phyloP scores from a whole-genome alignment of 495 filamentous ascomycete species.

The Podospora fimiseda region DNA sequence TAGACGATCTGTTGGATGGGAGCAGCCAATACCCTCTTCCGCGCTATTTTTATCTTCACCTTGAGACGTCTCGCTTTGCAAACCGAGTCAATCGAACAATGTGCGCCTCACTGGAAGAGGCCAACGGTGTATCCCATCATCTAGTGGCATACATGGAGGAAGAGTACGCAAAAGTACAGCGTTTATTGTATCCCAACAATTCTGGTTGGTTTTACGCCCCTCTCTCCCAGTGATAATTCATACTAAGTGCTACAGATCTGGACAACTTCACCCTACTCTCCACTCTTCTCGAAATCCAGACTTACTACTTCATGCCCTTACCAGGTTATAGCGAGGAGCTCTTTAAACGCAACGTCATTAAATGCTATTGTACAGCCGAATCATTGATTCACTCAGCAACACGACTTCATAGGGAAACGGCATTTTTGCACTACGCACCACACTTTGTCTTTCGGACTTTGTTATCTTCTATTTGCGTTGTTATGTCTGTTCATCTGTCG shows the following conservation, averaged over 20 bases:
- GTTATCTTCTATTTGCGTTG: slow-evolving; percentile 29
- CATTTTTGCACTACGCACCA: slow-evolving; percentile 34
- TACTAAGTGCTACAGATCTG: slow-evolving; percentile 22
- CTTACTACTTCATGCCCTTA: slow-evolving; percentile 40
- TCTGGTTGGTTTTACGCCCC: slow-evolving; percentile 21
- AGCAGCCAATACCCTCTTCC: slow-evolving; percentile 30
- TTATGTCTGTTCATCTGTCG: slow-evolving; percentile 35
- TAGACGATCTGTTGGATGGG: slow-evolving; percentile 35
- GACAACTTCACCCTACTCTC: slow-evolving; percentile 37
- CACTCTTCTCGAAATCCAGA: slow-evolving; percentile 39
- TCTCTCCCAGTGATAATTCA: background rate
- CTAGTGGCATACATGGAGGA: slow-evolving; percentile 38
- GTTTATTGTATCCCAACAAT: slow-evolving; percentile 34
- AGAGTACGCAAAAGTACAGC: slow-evolving; percentile 35
- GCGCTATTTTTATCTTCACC: slow-evolving; percentile 32
- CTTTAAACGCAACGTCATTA: slow-evolving; percentile 36
- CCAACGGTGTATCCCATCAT: slow-evolving; percentile 34
- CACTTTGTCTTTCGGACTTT: slow-evolving; percentile 38
- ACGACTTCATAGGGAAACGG: slow-evolving; percentile 24
- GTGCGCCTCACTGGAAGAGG: slow-evolving; percentile 34
- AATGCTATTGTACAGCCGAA: slow-evolving; percentile 35
- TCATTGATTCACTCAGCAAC: slow-evolving; percentile 26
- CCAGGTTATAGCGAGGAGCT: slow-evolving; percentile 28
- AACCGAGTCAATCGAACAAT: slow-evolving; percentile 35
- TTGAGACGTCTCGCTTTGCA: slow-evolving; percentile 38